Percentiles rank a stretch among this genome's conserved stretches.
These are phyloP conservation scores for Closterium sp. DNA, from an alignment of 139 green algal species.

Conservation along the genomic window DNA sequence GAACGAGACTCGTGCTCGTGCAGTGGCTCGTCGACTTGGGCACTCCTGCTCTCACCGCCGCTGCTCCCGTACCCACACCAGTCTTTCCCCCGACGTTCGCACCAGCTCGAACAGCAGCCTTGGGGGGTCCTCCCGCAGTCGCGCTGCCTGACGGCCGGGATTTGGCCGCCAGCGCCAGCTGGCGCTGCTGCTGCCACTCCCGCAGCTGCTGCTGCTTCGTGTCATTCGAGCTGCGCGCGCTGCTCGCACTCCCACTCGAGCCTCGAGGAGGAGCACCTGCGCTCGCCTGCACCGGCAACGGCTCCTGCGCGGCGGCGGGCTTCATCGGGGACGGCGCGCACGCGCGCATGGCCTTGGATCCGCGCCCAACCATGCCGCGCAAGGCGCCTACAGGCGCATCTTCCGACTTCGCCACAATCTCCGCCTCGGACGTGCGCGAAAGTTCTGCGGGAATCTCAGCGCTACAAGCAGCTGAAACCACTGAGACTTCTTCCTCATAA, in stretches of 20 bases:
- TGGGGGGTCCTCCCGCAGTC: neutral
- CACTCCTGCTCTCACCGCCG: neutral
- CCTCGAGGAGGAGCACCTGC: neutral
- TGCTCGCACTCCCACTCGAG: neutral
- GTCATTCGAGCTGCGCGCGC: neutral
- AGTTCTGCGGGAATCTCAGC: neutral
- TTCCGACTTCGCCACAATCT: neutral
- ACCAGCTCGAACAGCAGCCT: neutral
- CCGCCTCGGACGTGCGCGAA: neutral
- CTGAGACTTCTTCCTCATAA: too few relatives aligned
- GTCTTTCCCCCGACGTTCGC: neutral
- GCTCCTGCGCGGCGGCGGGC: neutral
- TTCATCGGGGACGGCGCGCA: neutral
- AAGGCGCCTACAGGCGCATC: neutral
- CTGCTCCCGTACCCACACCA: neutral
- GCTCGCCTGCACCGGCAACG: neutral
- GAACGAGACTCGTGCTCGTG: neutral
- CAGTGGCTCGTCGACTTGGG: neutral
- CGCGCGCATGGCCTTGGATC: neutral
- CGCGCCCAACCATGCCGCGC: neutral
- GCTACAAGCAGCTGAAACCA: neutral
- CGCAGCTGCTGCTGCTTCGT: neutral
- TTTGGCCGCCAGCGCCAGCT: neutral
- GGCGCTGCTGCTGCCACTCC: neutral
- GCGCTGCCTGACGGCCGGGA: neutral